These are phyloP conservation scores for Silybum marianum DNA, from an alignment of 129 eudicot genomes.

Conservation along the genomic window DNA sequence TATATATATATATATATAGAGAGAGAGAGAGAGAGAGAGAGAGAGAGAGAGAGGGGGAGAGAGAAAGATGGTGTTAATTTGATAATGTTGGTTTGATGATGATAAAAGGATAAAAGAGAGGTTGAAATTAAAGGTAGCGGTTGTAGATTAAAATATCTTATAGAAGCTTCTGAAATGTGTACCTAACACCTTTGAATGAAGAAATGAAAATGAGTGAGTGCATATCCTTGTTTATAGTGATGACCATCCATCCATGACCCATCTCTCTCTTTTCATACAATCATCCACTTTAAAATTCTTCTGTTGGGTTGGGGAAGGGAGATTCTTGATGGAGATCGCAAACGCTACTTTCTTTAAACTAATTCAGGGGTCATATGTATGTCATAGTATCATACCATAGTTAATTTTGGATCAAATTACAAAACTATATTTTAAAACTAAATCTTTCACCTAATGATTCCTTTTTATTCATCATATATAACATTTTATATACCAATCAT, in stretches of 20 bases:
- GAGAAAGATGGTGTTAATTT: too few species aligned
- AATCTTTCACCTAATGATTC: neutral
- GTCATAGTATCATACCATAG: neutral
- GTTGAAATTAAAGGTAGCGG: neutral
- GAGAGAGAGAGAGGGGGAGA: too few species aligned
- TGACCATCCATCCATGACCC: conserved; percentile 24
- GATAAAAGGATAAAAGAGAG: conserved; percentile 2
- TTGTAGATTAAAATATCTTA: conserved; percentile 17
- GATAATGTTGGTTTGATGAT: conserved; percentile 5
- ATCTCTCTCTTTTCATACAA: conserved; percentile 16
- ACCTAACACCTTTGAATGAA: conserved; percentile 26
- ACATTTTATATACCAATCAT: too few species aligned
- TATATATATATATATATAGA: too few species aligned
- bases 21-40: too few species aligned
- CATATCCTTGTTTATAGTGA: conserved; percentile 18
- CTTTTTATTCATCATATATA: neutral
- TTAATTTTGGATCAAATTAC: neutral
- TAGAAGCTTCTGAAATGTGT: conserved; percentile 24
- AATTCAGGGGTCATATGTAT: neutral
- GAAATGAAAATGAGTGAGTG: conserved; percentile 9
- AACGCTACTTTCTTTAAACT: neutral
- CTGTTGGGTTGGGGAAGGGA: neutral
- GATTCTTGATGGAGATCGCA: conserved; percentile 23
- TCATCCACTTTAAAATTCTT: conserved; percentile 9
- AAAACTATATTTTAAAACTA: neutral